Percentiles rank a stretch among this genome's conserved stretches.
phyloP scores from a whole-genome alignment of 495 filamentous ascomycete genomes.

The Pseudoneurospora amorphoporcata region DNA sequence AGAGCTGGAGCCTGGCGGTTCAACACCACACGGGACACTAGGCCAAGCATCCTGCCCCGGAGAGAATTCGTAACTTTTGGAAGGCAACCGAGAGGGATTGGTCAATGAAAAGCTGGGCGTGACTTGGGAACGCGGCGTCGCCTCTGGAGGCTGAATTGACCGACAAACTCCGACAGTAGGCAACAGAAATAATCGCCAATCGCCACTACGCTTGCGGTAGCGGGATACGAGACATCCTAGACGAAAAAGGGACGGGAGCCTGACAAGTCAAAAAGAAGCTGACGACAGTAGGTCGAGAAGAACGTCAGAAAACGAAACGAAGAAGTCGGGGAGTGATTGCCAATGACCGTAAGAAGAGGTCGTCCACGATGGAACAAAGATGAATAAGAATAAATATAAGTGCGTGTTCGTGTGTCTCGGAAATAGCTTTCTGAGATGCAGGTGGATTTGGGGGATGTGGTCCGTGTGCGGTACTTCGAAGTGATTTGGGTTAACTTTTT shows the following conservation, averaged over 20 bases:
- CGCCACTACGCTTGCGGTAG: not conserved
- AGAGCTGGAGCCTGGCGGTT: not conserved
- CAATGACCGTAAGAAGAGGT: not conserved
- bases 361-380: not conserved
- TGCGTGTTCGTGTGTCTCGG: too few relatives aligned
- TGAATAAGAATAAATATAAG: not conserved
- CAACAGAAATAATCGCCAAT: not conserved
- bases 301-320: not conserved
- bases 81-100: not conserved
- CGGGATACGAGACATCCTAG: not conserved
- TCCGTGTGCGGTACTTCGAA: too few relatives aligned
- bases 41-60: not conserved
- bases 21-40: not conserved
- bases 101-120: not conserved
- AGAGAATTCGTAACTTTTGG: not conserved
- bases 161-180: not conserved
- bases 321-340: not conserved
- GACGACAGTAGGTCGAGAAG: not conserved
- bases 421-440: not conserved
- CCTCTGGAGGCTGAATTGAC: not conserved
- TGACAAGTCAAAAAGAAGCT: not conserved
- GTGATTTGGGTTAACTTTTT: too few relatives aligned
- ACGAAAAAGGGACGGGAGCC: not conserved
- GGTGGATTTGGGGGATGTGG: not conserved
- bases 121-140: not conserved